Conservation (phyloP, 2,329 filamentous ascomycete species). For the Colletotrichum aenigma region DNA sequence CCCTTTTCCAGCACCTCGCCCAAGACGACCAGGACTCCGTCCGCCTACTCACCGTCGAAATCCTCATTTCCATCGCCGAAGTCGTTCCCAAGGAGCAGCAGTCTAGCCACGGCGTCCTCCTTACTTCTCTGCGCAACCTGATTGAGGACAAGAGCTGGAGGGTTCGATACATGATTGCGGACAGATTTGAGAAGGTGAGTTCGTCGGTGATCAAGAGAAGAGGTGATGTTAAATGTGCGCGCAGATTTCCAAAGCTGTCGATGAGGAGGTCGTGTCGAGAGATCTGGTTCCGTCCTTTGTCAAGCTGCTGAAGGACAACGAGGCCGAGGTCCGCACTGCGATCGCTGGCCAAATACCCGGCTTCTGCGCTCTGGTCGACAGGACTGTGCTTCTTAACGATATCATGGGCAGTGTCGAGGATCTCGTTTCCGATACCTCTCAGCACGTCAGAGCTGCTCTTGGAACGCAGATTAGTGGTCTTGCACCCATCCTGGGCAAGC, state of each 20-base stretch:
- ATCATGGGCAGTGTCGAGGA: constrained; percentile 98
- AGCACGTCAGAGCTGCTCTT: constrained; percentile 94
- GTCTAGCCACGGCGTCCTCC: constrained; percentile 89
- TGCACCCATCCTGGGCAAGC: constrained; percentile 95
- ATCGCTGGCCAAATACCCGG: constrained; percentile 98
- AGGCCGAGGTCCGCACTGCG: constrained; percentile 95
- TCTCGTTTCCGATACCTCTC: constrained; percentile 92
- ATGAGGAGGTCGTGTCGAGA: constrained; percentile 92
- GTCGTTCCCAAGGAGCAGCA: constrained; percentile 98
- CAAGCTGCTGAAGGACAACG: constrained; percentile 96
- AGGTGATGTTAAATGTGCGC: constrained; percentile 17
- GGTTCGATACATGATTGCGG: constrained; percentile 98
- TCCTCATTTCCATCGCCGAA: constrained; percentile 95
- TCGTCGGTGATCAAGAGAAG: neutral
- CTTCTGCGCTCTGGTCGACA: constrained; percentile 90
- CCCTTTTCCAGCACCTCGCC: constrained; percentile 95
- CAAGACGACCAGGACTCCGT: constrained; percentile 98
- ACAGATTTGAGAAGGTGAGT: constrained; percentile 92
- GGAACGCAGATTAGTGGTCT: constrained; percentile 97
- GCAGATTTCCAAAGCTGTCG: constrained; percentile 96
- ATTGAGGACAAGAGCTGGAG: constrained; percentile 99
- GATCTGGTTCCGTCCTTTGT: constrained; percentile 97
- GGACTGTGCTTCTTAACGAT: constrained; percentile 86
- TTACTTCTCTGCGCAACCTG: constrained; percentile 87
- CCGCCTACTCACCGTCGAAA: constrained; percentile 91